Evolutionary conservation across 352 stramenopile genomes (phyloP).

Genomic region (Phytopythium ostracodes): DNA sequence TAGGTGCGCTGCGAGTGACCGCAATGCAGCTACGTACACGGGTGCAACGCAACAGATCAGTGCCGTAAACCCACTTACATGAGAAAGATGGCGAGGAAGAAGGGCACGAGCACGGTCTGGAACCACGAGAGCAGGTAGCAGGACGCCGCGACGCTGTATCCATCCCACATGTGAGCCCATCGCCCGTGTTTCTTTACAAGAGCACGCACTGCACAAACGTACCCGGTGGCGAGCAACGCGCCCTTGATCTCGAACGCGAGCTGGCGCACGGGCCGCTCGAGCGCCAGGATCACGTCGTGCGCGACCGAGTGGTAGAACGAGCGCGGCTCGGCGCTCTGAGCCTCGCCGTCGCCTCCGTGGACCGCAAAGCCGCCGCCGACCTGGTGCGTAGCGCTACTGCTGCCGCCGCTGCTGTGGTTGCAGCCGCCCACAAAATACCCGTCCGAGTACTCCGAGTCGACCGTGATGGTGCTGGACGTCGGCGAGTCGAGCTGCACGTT

Average conservation of each 20-base stretch:
- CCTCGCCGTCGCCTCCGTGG: background rate
- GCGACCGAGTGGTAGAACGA: slow-evolving; percentile 48
- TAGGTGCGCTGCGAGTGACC: no score
- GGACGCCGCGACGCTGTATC: slow-evolving; percentile 49
- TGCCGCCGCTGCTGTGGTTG: background rate
- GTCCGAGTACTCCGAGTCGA: slow-evolving; percentile 22
- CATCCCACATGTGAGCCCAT: background rate
- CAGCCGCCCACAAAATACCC: slow-evolving; percentile 13
- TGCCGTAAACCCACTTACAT: no score
- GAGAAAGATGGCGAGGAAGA: slow-evolving; percentile 87
- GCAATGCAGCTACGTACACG: no score
- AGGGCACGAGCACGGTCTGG: slow-evolving; percentile 78
- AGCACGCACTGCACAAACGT: no score
- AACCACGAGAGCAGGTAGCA: slow-evolving; percentile 87
- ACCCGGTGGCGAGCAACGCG: slow-evolving; percentile 78
- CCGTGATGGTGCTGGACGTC: slow-evolving; percentile 23
- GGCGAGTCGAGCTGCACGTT: slow-evolving; percentile 52
- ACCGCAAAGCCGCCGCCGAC: slow-evolving; percentile 3
- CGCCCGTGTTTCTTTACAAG: background rate
- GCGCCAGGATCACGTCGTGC: slow-evolving; percentile 47
- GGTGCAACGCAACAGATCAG: no score
- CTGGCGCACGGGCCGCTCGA: slow-evolving; percentile 65
- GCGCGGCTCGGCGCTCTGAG: slow-evolving; percentile 12
- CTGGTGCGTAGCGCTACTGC: background rate
- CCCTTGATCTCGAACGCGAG: slow-evolving; percentile 80